These are phyloP conservation scores for Fonsecaea nubica DNA, from an alignment of 2,329 filamentous ascomycete genomes.

Conservation along the genomic window DNA sequence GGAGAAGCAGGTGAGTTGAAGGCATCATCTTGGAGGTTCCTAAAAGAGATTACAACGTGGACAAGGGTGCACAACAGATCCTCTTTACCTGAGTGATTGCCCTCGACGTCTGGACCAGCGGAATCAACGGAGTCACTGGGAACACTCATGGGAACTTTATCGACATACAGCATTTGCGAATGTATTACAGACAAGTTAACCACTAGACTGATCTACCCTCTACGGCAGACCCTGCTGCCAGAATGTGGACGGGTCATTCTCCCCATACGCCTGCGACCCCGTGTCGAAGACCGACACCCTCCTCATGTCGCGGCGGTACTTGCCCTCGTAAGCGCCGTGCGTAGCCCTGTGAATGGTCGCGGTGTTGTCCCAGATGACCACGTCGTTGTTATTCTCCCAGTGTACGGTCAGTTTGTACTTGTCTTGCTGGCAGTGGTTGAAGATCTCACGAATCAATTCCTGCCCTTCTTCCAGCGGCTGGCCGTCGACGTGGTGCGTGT, in stretches of 20 bases:
- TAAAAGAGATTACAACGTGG: no score
- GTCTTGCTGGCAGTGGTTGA: background rate
- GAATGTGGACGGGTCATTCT: constrained; percentile 5
- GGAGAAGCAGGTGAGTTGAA: no score
- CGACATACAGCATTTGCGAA: no score
- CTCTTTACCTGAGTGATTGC: no score
- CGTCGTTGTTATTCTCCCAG: background rate
- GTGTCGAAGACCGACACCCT: constrained; percentile 9
- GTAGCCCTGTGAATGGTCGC: background rate
- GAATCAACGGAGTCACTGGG: no score
- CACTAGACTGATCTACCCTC: no score
- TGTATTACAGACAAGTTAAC: no score
- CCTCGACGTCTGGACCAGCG: no score
- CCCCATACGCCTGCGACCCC: constrained; percentile 6
- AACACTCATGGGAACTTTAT: no score
- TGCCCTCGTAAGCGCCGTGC: background rate
- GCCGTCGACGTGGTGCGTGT: constrained; percentile 1
- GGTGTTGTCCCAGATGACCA: background rate
- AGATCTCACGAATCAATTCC: background rate
- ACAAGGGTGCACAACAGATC: no score
- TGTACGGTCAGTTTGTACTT: background rate
- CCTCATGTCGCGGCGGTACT: background rate
- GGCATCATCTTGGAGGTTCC: no score
- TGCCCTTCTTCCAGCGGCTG: constrained; percentile 3
- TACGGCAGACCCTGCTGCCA: constrained; percentile 11